Base-by-base conservation (phyloP, 306 rosid genomes). In the Geum urbanum region DNA sequence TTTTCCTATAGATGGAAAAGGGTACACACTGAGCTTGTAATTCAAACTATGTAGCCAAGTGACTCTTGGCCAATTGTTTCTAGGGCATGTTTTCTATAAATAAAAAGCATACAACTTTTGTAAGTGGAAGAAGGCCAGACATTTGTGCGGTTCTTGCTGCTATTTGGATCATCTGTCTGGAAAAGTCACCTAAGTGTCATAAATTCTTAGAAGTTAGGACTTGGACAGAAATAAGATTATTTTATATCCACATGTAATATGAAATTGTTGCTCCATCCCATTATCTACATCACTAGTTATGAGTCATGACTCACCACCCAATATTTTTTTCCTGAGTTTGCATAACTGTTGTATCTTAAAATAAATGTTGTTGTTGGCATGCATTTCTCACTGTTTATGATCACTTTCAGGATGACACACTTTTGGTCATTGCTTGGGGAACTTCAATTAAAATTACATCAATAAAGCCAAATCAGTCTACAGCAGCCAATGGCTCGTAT, bases 361-460 rank as follows among this genome's bases (percentile, higher is more conserved):
- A 20, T 11, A 32, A 61, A 8, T 40, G 7, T n/a, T n/a, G n/a
- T n/a, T 51, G 32, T 74, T 65, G 73, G 72, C 72, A 53, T 70
- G 55, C 48, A 67, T 56, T 73, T 63, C 77, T 76, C 80, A 66
- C 80, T 72, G 66, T 47, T 75, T 63, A 75, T 52, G 57, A 40
- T 77, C 54, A 49, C 69, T 74, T 84, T 75, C 82, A 94, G 99
- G 99, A 89, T 80, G 99, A 89, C 65, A 72, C 88, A 27, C 78
- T 87, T 64, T 86, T 94, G 86, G 99, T 94, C 52, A 91, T 91
- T 82, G 99, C 96, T 81, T 94, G 99, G 99, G 99, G 99, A 84
- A 87, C 89, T 68, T 91, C 95, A 9, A 83, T 94, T 76, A 94
- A 86, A 86, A 89, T 94, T 77, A 94, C 92, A 69, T 91, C 92